Conservation (phyloP, 2,329 filamentous ascomycete species). For the Botrytis pseudocinerea region DNA sequence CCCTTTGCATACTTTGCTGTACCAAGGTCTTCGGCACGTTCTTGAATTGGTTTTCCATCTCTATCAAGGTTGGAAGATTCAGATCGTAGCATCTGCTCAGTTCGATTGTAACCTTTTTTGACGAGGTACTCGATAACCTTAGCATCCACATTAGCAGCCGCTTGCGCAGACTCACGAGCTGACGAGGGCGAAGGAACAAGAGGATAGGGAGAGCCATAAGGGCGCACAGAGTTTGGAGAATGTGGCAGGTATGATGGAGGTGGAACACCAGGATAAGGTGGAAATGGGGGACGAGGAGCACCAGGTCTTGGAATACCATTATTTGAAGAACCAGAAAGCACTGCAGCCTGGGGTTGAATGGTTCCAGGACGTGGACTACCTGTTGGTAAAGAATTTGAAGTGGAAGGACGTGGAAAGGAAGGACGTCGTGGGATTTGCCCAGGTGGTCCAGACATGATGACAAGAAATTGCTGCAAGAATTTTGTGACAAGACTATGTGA, state of each 20-base stretch:
- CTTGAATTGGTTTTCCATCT: slow-evolving; percentile 73
- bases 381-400: not conserved
- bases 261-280: not conserved
- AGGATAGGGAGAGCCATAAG: not conserved
- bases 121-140: slow-evolving; percentile 91
- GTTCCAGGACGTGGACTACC: not conserved
- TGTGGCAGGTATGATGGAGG: not conserved
- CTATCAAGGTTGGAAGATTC: slow-evolving; percentile 83
- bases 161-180: not conserved
- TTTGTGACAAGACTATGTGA: not conserved
- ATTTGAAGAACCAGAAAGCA: not conserved
- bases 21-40: slow-evolving; percentile 65
- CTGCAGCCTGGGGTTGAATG: not conserved
- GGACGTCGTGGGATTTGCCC: not conserved
- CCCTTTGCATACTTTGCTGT: slow-evolving; percentile 76
- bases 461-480: not conserved
- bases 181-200: not conserved
- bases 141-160: not conserved
- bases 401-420: not conserved
- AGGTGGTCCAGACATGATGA: not conserved
- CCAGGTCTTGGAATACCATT: not conserved
- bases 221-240: not conserved
- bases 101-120: slow-evolving; percentile 91
- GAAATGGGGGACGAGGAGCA: not conserved
- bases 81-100: slow-evolving; percentile 87